Conservation (phyloP, 1,139 yeast species). For the Pichia sorboxylosa region DNA sequence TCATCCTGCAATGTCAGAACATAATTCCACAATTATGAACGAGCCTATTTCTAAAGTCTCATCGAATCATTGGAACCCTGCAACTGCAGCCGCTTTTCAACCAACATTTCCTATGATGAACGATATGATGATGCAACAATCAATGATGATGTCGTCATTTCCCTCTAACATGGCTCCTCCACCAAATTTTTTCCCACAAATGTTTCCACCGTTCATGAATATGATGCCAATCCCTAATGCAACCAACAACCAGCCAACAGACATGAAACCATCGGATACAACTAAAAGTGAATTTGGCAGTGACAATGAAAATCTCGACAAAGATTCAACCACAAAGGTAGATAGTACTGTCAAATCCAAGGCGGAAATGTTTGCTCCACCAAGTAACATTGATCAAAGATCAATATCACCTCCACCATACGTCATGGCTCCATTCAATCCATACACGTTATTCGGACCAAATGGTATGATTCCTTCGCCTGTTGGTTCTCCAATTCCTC, state of each 20-base stretch:
- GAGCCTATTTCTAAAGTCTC: not conserved
- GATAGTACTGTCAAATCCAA: not conserved
- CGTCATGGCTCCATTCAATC: conserved; percentile 40
- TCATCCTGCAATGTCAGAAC: conserved; percentile 21
- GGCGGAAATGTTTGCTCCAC: conserved; percentile 14
- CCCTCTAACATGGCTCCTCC: conserved; percentile 6
- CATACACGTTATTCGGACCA: conserved; percentile 34
- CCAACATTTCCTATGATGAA: conserved; percentile 24
- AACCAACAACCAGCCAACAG: not conserved
- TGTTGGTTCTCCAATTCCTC: conserved; percentile 13
- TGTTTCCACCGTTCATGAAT: conserved; percentile 11
- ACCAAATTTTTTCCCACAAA: conserved; percentile 12
- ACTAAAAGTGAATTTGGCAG: conserved; percentile 9
- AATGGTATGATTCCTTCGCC: conserved; percentile 12
- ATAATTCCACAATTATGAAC: conserved; percentile 19
- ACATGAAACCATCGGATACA: conserved; percentile 9
- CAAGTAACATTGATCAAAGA: conserved; percentile 16
- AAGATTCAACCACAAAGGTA: conserved; percentile 1
- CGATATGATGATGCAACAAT: conserved; percentile 13
- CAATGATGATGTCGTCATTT: conserved; percentile 16
- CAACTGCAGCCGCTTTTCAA: conserved; percentile 47
- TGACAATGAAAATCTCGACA: not conserved
- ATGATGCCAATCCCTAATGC: conserved; percentile 1
- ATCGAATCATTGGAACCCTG: conserved; percentile 48
- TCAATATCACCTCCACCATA: conserved; percentile 28